Base-by-base conservation (phyloP, 371 early-diverging fungal species). In the Saksenaea oblongispora region DNA sequence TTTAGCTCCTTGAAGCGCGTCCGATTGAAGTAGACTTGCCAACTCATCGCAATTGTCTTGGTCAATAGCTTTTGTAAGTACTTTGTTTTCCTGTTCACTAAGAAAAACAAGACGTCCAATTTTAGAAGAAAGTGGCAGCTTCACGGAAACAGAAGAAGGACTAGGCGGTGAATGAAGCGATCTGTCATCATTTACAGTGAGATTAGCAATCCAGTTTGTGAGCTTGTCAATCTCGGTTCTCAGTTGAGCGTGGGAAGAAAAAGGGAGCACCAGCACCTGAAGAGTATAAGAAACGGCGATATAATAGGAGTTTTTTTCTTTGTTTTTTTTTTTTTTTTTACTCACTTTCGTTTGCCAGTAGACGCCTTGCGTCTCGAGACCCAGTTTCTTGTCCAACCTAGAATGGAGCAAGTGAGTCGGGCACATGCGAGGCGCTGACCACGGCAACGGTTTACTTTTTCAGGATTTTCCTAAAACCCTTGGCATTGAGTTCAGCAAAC, bases 391-490 rank as follows among this genome's bases (percentile, higher is more conserved):
- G 73, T 89, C 89, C 63, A 87, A 77, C 66, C 89, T 88, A 74
- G 17, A 44, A 27, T 14, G 35, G 56, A 42, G 54, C 27, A 27
- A 58, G 54, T 37, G 31, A 56, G 35, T 17, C n/a, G 53, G 58
- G 24, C 41, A 47, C 54, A 17, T 36, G 57, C 4, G n/a, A 22
- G 34, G 58, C 39, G 41, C 39, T 35, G 41, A 34, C 39, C 34
- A 58, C 24, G 35, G 44, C n/a, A 59, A 31, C 17, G 34, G 39
- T 69, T 73, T 83, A 88, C 89, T 91, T 91, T 78, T 91, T 91
- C 37, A 89, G 75, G 60, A 89, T 91, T 74, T 91, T 91, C 26
- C 76, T 75, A 55, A 87, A 85, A 0, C 88, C 91, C 27, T 87
- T 82, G 22, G 79, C 69, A 64, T 91, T 91, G 61, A 89, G 73